These are phyloP conservation scores for Pseudevernia furfuracea DNA, from an alignment of 495 filamentous ascomycete species.

Conservation along the genomic window DNA sequence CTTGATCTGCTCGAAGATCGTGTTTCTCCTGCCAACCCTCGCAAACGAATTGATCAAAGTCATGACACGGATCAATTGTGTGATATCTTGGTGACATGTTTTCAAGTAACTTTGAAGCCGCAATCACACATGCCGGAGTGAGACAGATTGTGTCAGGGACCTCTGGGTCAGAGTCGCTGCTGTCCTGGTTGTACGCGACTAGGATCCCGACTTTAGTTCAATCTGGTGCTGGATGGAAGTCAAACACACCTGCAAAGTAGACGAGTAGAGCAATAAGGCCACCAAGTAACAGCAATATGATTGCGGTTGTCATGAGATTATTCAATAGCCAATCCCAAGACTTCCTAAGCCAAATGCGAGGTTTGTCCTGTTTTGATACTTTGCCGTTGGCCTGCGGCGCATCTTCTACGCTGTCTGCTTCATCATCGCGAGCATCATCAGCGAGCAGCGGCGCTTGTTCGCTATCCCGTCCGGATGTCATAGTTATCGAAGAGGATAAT, in stretches of 20 bases:
- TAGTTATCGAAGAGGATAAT: neutral
- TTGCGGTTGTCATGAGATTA: constrained; percentile 21
- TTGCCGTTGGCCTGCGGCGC: constrained; percentile 3
- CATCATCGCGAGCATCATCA: constrained; percentile 17
- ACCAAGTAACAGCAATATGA: constrained; percentile 22
- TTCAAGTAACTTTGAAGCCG: constrained; percentile 58
- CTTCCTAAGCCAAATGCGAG: constrained; percentile 10
- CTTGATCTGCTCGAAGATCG: constrained; percentile 60
- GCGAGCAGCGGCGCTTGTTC: constrained; percentile 26
- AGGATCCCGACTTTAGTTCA: neutral
- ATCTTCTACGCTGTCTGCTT: constrained; percentile 15
- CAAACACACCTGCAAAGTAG: constrained; percentile 21
- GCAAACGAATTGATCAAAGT: constrained; percentile 65
- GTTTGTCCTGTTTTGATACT: constrained; percentile 6
- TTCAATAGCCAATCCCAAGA: constrained; percentile 19
- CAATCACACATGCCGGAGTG: constrained; percentile 59
- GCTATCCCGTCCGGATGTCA: neutral
- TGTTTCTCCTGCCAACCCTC: constrained; percentile 58
- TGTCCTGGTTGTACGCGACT: constrained; percentile 15
- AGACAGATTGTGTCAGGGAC: constrained; percentile 35
- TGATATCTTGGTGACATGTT: constrained; percentile 59
- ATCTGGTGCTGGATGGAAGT: neutral
- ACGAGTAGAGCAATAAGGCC: constrained; percentile 23
- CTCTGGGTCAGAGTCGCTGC: constrained; percentile 5
- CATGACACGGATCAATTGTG: constrained; percentile 57